Conservation (phyloP, 2,329 filamentous ascomycete species). For the Diaporthe sp. region DNA sequence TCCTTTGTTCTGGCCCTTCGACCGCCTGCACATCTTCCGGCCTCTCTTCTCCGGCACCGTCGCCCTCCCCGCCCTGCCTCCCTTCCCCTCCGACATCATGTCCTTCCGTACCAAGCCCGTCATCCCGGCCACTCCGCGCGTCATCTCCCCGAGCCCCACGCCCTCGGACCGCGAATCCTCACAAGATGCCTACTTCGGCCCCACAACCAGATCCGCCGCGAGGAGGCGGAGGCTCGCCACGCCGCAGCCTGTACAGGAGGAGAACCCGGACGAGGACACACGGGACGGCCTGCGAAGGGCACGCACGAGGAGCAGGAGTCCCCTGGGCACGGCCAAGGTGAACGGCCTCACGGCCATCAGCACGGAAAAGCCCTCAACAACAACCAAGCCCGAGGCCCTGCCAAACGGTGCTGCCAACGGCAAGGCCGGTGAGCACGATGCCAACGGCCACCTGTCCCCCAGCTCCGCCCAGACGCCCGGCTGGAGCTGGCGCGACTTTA, state of each 20-base stretch:
- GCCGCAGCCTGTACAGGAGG: constrained; percentile 74
- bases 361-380: constrained; percentile 46
- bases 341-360: constrained; percentile 67
- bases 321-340: constrained; percentile 67
- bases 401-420: constrained; percentile 47
- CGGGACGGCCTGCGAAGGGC: constrained; percentile 70
- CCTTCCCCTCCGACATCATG: constrained; percentile 68
- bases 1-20: constrained; percentile 38
- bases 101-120: constrained; percentile 64
- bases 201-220: constrained; percentile 82
- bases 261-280: constrained; percentile 65
- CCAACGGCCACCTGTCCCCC: constrained; percentile 81
- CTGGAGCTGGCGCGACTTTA: constrained; percentile 89
- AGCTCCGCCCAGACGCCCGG: constrained; percentile 73
- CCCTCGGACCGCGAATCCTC: constrained; percentile 69
- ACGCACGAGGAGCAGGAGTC: constrained; percentile 79
- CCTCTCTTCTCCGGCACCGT: constrained; percentile 71
- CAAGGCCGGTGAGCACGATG: constrained; percentile 41
- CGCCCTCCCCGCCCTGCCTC: constrained; percentile 69
- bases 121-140: constrained; percentile 84
- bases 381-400: constrained; percentile 44
- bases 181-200: constrained; percentile 77
- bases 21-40: constrained; percentile 61
- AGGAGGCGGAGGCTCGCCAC: constrained; percentile 70
- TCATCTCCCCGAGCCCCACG: constrained; percentile 90